These are phyloP conservation scores for Thraustotheca clavata DNA, from an alignment of 352 stramenopile species.

Conservation along the genomic window DNA sequence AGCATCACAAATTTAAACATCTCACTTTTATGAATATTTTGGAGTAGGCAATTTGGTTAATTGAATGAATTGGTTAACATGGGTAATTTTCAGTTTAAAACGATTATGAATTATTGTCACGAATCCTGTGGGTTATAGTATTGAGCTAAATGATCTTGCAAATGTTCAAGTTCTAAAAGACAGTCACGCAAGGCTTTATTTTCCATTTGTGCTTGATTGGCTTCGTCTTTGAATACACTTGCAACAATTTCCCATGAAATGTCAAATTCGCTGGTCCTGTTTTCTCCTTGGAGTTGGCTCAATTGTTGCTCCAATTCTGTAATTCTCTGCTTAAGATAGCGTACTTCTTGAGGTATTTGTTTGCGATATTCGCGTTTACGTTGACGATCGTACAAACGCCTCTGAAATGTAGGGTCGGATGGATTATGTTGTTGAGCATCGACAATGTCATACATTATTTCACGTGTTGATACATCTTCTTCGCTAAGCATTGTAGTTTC, in stretches of 20 bases:
- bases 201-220: background rate
- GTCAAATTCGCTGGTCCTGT: background rate
- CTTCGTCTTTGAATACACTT: background rate
- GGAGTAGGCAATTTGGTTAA: too few relatives aligned
- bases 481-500: background rate
- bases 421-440: background rate
- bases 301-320: background rate
- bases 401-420: background rate
- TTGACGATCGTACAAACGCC: background rate
- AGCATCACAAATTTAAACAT: too few relatives aligned
- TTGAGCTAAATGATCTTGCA: background rate
- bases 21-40: too few relatives aligned
- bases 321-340: background rate
- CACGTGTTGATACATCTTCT: background rate
- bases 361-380: slow-evolving; percentile 5
- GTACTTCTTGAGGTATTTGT: background rate
- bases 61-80: too few relatives aligned
- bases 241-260: background rate
- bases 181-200: background rate
- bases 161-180: background rate
- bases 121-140: too few relatives aligned
- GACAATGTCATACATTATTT: background rate
- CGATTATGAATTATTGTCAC: too few relatives aligned
- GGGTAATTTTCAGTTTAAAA: too few relatives aligned
- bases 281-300: background rate